phyloP scores from a whole-genome alignment of 164 flowering plant genomes.

The Vitis labrusca region DNA sequence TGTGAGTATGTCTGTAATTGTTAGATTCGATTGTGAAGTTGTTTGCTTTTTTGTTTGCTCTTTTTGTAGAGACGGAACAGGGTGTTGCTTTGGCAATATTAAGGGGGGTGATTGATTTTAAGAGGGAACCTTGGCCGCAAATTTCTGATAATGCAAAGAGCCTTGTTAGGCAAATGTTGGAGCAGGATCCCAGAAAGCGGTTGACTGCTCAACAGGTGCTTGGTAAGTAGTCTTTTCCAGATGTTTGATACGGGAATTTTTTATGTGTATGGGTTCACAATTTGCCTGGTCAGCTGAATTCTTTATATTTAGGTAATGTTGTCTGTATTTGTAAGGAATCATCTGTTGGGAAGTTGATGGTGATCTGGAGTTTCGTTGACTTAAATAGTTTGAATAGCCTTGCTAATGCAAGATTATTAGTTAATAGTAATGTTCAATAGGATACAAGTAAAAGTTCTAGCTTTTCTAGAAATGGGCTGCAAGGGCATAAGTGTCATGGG shows the following conservation, averaged over 20 bases:
- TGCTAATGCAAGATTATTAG: background rate
- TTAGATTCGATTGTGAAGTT: background rate
- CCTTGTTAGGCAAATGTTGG: conserved; percentile 90
- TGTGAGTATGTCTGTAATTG: background rate
- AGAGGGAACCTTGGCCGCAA: conserved; percentile 99
- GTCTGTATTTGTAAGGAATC: background rate
- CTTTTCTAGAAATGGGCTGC: background rate
- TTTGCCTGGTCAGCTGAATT: too few species aligned
- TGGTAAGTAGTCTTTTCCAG: conserved; percentile 48
- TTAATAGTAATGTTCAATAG: too few species aligned
- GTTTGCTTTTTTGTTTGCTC: conserved; percentile 9
- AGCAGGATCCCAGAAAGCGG: conserved; percentile 77
- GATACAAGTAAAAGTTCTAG: too few species aligned
- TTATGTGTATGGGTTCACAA: background rate
- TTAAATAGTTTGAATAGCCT: background rate
- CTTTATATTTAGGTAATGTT: background rate
- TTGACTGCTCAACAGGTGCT: conserved; percentile 95
- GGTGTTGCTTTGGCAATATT: conserved; percentile 96
- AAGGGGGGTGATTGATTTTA: conserved; percentile 80
- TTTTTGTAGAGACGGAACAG: conserved; percentile 71
- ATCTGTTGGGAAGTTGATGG: background rate
- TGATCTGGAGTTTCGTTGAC: background rate
- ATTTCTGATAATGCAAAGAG: conserved; percentile 87
- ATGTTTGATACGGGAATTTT: background rate
- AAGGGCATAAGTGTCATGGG: background rate